These are phyloP conservation scores for Trichophyton mentagrophytes DNA, from an alignment of 2,329 filamentous ascomycete genomes.

Conservation along the genomic window DNA sequence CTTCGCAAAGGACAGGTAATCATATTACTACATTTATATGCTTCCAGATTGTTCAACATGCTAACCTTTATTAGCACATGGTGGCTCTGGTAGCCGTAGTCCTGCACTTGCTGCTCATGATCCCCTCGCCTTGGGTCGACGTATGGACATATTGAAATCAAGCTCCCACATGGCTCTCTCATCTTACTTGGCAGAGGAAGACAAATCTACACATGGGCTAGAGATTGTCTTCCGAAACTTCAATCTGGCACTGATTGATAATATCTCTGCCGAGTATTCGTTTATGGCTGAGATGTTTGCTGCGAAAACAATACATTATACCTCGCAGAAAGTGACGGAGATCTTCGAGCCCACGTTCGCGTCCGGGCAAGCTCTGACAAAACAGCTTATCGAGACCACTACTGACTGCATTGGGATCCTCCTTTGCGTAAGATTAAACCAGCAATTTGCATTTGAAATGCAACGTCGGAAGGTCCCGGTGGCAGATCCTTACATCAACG, in stretches of 20 bases:
- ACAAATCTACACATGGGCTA: constrained; percentile 70
- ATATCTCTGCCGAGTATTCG: constrained; percentile 85
- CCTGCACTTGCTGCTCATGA: constrained; percentile 47
- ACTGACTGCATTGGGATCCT: constrained; percentile 78
- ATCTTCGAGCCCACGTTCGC: constrained; percentile 83
- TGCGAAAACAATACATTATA: constrained; percentile 59
- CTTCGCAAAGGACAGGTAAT: constrained; percentile 46
- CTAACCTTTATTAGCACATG: constrained; percentile 18
- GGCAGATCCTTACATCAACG: constrained; percentile 84
- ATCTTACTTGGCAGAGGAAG: constrained; percentile 83
- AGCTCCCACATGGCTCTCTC: constrained; percentile 64
- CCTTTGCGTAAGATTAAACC: constrained; percentile 84
- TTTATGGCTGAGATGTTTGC: constrained; percentile 87
- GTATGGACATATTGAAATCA: constrained; percentile 67
- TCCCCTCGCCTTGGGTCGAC: constrained; percentile 75
- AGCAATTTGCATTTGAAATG: constrained; percentile 85
- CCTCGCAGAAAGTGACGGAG: constrained; percentile 71
- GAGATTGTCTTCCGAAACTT: constrained; percentile 89
- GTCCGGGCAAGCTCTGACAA: constrained; percentile 67
- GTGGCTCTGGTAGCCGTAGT: constrained; percentile 29
- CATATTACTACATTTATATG: not conserved
- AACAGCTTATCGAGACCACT: constrained; percentile 59
- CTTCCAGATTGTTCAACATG: constrained; percentile 4
- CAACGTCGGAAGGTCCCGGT: constrained; percentile 83
- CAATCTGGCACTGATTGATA: constrained; percentile 86